Evolutionary conservation across 441 rosid genomes (phyloP).

Genomic region (Populus hybrid): DNA sequence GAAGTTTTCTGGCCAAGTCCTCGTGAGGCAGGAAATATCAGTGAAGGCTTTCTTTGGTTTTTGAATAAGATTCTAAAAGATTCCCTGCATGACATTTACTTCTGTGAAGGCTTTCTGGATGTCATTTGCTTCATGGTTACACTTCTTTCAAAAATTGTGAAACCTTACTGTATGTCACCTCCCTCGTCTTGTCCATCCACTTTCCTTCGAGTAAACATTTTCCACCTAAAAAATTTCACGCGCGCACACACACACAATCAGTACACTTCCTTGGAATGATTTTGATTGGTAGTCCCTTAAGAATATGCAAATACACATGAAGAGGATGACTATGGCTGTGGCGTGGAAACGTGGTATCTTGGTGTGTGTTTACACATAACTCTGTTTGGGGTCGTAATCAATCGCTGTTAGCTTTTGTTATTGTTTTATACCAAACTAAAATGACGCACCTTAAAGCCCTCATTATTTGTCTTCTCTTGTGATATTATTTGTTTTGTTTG

Average conservation of each 20-base stretch:
- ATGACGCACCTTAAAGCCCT: background rate
- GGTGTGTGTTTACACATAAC: no score
- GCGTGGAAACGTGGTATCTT: background rate
- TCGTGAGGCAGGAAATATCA: background rate
- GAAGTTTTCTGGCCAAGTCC: background rate
- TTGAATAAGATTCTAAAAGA: background rate
- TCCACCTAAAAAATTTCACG: background rate
- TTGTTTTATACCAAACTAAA: background rate
- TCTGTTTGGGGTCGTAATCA: background rate
- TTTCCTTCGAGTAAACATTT: background rate
- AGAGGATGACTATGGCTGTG: background rate
- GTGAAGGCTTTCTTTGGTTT: background rate
- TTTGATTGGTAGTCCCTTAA: background rate
- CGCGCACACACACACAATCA: background rate
- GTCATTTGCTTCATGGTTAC: background rate
- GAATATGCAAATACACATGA: background rate
- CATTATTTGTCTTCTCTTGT: background rate
- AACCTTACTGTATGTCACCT: background rate
- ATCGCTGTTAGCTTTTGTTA: background rate
- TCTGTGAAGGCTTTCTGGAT: background rate
- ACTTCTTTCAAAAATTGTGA: background rate
- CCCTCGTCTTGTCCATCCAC: background rate
- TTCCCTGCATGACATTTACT: background rate
- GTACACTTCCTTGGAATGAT: background rate
- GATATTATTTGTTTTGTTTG: background rate